phyloP scores from a whole-genome alignment of 2,329 filamentous ascomycete genomes.

The Claviceps cyperi region DNA sequence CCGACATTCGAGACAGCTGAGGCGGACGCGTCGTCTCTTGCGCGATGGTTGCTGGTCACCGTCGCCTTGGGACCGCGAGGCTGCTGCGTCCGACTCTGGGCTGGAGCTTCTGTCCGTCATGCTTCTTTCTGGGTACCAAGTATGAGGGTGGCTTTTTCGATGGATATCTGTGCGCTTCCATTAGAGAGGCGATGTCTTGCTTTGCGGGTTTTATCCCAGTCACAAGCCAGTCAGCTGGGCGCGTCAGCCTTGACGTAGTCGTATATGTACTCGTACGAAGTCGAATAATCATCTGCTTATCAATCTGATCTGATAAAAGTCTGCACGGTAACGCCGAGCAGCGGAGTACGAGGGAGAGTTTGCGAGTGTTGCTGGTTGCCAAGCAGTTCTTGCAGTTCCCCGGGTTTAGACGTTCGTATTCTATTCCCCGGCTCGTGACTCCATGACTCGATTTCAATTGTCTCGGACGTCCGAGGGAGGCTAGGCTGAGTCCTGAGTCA shows the following conservation, averaged over 20 bases:
- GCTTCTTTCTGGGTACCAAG: neutral
- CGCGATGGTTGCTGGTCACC: conserved; percentile 27
- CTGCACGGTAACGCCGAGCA: conserved; percentile 13
- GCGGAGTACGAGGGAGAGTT: conserved; percentile 17
- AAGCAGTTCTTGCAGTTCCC: too few species aligned
- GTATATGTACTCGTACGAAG: too few species aligned
- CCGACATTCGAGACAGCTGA: conserved; percentile 46
- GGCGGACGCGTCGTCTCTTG: conserved; percentile 44
- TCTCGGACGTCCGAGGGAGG: too few species aligned
- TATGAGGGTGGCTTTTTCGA: neutral
- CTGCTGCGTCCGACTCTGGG: conserved; percentile 21
- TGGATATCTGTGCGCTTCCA: neutral
- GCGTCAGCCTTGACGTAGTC: too few species aligned
- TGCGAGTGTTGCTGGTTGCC: too few species aligned
- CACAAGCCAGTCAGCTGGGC: too few species aligned
- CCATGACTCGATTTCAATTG: too few species aligned
- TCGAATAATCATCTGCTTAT: conserved; percentile 15
- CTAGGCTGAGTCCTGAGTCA: too few species aligned
- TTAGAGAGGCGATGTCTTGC: neutral
- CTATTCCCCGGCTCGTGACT: too few species aligned
- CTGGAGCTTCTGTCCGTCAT: conserved; percentile 23
- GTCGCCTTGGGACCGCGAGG: conserved; percentile 13
- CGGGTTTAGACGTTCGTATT: too few species aligned
- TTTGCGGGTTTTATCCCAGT: conserved; percentile 7
- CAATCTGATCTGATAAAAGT: conserved; percentile 27